Evolutionary conservation across 257 asterid genomes (phyloP), one percentile per base, ranked within the genome.

Genomic region (Nicotiana tomentosiformis): DNA sequence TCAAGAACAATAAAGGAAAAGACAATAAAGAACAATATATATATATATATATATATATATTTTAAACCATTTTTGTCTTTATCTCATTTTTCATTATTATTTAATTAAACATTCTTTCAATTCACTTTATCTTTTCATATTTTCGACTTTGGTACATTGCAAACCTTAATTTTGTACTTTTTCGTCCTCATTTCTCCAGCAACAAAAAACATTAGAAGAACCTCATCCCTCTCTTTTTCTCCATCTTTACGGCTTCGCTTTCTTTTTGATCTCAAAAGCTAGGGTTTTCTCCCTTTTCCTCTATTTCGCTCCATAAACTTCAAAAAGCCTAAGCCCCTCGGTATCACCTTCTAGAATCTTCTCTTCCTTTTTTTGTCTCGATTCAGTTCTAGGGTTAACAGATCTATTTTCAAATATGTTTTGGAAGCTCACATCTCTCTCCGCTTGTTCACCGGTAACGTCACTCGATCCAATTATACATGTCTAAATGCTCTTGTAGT

Each of bases 381-480:
- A 37, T 68, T 37, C 32, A 68, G 32, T 56, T 88, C 84, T 83
- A 84, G 88, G 91, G 86, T 87, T 89, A 83, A 39, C 90, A 87
- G 95, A 92, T 92, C 97, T 88, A 26, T 74, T 77, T 85, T 80
- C 56, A 86, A 85, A 83, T 5, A 96, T 96, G 99, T 96, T 96
- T 84, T 96, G 99, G 99, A 94, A 96, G 92, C 95, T 96, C 78
- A 86, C 98, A 46, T 78, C 98, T 82, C 90, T 96, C n/a, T 90
- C 97, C 43, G 89, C 98, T 86, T 90, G 98, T 80, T 94, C 99
- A 35, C 98, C 99, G 51, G 99, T 96, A 88, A 90, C 93, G 89
- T 83, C 82, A 78, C 61, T 55, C 20, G 7, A 20, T 70, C 78
- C 33, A 69, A n/a, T 10, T 69, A 4, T 17, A 9, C 51, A 43